A percentile compares a stretch with the other conserved stretches of the same genome.
phyloP scores from a whole-genome alignment of 345 rosid species.

The Trapa bicornis region DNA sequence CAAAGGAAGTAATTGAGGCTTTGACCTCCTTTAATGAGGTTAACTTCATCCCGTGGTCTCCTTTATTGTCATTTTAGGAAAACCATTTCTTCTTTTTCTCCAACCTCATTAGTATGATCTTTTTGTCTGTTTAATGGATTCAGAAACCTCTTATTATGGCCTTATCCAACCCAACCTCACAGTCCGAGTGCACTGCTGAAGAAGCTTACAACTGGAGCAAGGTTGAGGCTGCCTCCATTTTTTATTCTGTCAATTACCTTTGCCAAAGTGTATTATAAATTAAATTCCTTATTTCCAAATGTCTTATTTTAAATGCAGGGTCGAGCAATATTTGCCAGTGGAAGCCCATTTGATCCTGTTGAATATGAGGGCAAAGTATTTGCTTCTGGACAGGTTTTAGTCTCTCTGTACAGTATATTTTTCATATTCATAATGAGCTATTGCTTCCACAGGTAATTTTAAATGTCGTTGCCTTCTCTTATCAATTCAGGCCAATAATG shows the following conservation, averaged over 20 bases:
- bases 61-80: neutral
- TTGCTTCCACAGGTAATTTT: too few species aligned
- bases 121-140: neutral
- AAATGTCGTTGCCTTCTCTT: neutral
- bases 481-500: slow-evolving; percentile 64
- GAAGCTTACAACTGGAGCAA: slow-evolving; percentile 92
- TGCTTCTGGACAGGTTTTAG: slow-evolving; percentile 78
- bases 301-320: slow-evolving; percentile 38
- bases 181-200: slow-evolving; percentile 94
- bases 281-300: neutral
- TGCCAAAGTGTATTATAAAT: too few species aligned
- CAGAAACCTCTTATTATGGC: slow-evolving; percentile 94
- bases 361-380: slow-evolving; percentile 56
- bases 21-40: slow-evolving; percentile 70
- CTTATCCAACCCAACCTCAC: slow-evolving; percentile 96
- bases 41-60: slow-evolving; percentile 5
- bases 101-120: neutral
- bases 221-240: slow-evolving; percentile 22
- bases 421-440: neutral
- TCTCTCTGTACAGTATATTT: neutral
- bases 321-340: slow-evolving; percentile 86
- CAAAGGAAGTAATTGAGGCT: slow-evolving; percentile 84
- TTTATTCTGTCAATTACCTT: neutral
- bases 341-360: slow-evolving; percentile 92
- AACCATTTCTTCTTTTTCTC: neutral